phyloP scores from a whole-genome alignment of 805 yeast genomes.

The Priceomyces carsonii region DNA sequence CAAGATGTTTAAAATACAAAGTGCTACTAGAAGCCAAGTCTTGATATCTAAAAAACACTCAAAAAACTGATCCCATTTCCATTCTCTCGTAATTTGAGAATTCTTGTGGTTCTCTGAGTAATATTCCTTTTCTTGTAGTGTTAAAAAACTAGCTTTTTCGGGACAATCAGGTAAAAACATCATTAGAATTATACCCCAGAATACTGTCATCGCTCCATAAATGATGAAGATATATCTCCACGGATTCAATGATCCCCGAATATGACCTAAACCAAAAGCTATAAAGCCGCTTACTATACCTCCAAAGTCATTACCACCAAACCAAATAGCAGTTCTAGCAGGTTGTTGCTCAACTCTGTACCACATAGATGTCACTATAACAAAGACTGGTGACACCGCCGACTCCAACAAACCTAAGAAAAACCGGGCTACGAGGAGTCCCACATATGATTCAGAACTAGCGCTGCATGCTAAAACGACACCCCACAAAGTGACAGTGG shows the following conservation, averaged over 20 bases:
- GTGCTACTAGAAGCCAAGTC: conserved; percentile 18
- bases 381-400: conserved; percentile 10
- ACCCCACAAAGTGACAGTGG: conserved; percentile 14
- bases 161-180: conserved; percentile 32
- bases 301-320: conserved; percentile 35
- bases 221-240: conserved; percentile 48
- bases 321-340: conserved; percentile 35
- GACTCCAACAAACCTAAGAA: conserved; percentile 24
- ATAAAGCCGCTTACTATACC: conserved; percentile 39
- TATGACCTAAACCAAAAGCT: conserved; percentile 16
- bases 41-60: conserved; percentile 22
- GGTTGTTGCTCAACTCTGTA: conserved; percentile 27
- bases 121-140: conserved; percentile 33
- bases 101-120: conserved; percentile 25
- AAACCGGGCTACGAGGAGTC: conserved; percentile 8
- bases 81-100: conserved; percentile 17
- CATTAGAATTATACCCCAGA: conserved; percentile 27
- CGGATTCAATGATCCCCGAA: conserved; percentile 17
- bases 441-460: conserved; percentile 6
- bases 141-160: conserved; percentile 42
- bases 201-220: conserved; percentile 42
- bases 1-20: conserved; percentile 31
- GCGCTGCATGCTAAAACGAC: conserved; percentile 5
- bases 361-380: conserved; percentile 9
- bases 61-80: conserved; percentile 18